Conservation (phyloP, 75 land plant species). For the Cunninghamia lanceolata region DNA sequence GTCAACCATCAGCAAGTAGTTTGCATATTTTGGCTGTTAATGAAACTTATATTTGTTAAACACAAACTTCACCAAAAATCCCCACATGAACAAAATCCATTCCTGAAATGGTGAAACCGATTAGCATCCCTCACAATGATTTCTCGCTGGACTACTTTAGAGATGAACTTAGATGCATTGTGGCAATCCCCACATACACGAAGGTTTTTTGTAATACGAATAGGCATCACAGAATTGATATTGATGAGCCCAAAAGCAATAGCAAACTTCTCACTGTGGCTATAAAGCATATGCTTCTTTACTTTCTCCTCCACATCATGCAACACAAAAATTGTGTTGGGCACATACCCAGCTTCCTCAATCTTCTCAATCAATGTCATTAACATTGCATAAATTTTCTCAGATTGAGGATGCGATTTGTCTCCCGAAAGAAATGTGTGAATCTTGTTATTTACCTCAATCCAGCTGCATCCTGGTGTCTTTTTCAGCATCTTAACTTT, state of each 20-base stretch:
- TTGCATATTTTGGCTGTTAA: neutral
- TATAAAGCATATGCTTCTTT: slow-evolving; percentile 7
- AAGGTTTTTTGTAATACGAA: slow-evolving; percentile 19
- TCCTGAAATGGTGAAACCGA: slow-evolving; percentile 20
- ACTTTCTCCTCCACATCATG: slow-evolving; percentile 11
- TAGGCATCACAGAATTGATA: slow-evolving; percentile 12
- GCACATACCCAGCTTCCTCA: slow-evolving; percentile 7
- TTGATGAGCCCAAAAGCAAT: slow-evolving; percentile 22
- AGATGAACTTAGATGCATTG: slow-evolving; percentile 17
- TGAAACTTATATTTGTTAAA: slow-evolving; percentile 15
- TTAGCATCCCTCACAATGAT: slow-evolving; percentile 24
- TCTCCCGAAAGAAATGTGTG: slow-evolving; percentile 15
- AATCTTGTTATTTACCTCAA: slow-evolving; percentile 12
- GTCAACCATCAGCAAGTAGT: neutral
- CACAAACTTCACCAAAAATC: slow-evolving; percentile 3
- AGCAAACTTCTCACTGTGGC: slow-evolving; percentile 28
- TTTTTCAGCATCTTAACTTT: slow-evolving; percentile 8
- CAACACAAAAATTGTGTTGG: slow-evolving; percentile 9
- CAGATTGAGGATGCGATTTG: slow-evolving; percentile 10
- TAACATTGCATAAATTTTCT: slow-evolving; percentile 10
- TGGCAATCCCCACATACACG: slow-evolving; percentile 26
- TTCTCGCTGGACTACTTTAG: slow-evolving; percentile 8
- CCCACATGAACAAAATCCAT: slow-evolving; percentile 34
- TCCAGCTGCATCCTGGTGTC: slow-evolving; percentile 7
- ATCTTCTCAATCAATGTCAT: slow-evolving; percentile 3